Percentiles rank a stretch among this genome's conserved stretches.
Conservation (phyloP, 352 stramenopile genomes). For the Globisporangium takayamanum region DNA sequence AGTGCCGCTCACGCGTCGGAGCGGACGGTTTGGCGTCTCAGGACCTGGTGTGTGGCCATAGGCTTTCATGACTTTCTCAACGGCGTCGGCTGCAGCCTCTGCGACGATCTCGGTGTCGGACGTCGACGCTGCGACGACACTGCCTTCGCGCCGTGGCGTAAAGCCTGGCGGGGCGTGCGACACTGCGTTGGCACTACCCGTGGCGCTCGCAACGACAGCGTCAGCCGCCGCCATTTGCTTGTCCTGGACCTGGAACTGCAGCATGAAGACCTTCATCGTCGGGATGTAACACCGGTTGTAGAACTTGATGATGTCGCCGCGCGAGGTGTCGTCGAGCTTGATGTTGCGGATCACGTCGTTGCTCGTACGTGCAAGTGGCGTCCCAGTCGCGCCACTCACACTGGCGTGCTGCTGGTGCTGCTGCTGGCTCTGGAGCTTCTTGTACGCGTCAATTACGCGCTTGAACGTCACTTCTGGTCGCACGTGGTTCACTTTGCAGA, state of each 20-base stretch:
- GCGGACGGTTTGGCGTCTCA: slow-evolving; percentile 36
- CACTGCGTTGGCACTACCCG: slow-evolving; percentile 4
- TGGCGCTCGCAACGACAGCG: slow-evolving; percentile 41
- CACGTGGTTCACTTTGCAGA: slow-evolving; percentile 82
- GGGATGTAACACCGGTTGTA: slow-evolving; percentile 84
- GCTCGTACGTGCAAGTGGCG: slow-evolving; percentile 30
- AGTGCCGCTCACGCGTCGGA: slow-evolving; percentile 6
- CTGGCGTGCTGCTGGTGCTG: slow-evolving; percentile 5
- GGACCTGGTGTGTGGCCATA: slow-evolving; percentile 20
- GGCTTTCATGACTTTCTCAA: slow-evolving; percentile 58
- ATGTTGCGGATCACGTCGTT: slow-evolving; percentile 78
- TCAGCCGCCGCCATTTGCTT: slow-evolving; percentile 73
- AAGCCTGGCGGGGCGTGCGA: slow-evolving; percentile 31
- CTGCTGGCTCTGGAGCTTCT: slow-evolving; percentile 47
- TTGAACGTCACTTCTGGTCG: slow-evolving; percentile 67
- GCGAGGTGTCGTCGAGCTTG: slow-evolving; percentile 47
- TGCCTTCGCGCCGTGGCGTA: slow-evolving; percentile 27
- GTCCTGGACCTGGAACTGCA: slow-evolving; percentile 83
- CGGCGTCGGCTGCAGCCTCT: slow-evolving; percentile 56
- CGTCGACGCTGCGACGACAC: slow-evolving; percentile 38
- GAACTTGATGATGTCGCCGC: slow-evolving; percentile 88
- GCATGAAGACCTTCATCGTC: slow-evolving; percentile 79
- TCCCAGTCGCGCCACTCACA: slow-evolving; percentile 11
- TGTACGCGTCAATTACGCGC: slow-evolving; percentile 71
- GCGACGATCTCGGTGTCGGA: slow-evolving; percentile 80